These are phyloP conservation scores for Ceratocystis eucalypticola DNA, from an alignment of 2,329 filamentous ascomycete genomes.

Conservation along the genomic window DNA sequence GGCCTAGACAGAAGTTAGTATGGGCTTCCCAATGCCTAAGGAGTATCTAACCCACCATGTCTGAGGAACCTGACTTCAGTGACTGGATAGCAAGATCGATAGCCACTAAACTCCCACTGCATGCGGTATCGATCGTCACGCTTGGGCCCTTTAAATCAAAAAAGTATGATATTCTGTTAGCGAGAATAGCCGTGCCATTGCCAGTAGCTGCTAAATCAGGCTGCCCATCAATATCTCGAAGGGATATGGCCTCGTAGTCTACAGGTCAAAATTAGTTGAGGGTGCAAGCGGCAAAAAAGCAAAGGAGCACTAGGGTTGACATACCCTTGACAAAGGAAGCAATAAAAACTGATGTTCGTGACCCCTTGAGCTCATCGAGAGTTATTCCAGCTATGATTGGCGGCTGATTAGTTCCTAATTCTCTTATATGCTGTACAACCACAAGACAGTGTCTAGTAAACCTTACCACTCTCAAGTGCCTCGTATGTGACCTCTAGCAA, in stretches of 20 bases:
- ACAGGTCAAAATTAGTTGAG: neutral
- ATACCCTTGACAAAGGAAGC: slow-evolving; percentile 39
- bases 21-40: neutral
- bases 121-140: slow-evolving; percentile 46
- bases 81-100: slow-evolving; percentile 40
- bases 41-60: slow-evolving; percentile 22
- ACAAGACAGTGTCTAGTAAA: neutral
- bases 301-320: slow-evolving; percentile 11
- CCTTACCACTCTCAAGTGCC: slow-evolving; percentile 35
- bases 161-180: slow-evolving; percentile 42
- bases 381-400: slow-evolving; percentile 31
- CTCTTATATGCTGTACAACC: neutral
- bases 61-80: slow-evolving; percentile 27
- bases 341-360: slow-evolving; percentile 36
- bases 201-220: slow-evolving; percentile 41
- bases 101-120: slow-evolving; percentile 41
- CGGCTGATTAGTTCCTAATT: neutral
- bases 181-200: slow-evolving; percentile 39
- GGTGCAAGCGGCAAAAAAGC: neutral
- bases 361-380: slow-evolving; percentile 32
- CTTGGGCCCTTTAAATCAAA: slow-evolving; percentile 43
- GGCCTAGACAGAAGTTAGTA: slow-evolving; percentile 26
- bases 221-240: slow-evolving; percentile 36
- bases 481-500: slow-evolving; percentile 39
- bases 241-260: slow-evolving; percentile 40